Evolutionary conservation across 2,329 filamentous ascomycete species (phyloP).

Genomic region (Talaromyces pinophilus): DNA sequence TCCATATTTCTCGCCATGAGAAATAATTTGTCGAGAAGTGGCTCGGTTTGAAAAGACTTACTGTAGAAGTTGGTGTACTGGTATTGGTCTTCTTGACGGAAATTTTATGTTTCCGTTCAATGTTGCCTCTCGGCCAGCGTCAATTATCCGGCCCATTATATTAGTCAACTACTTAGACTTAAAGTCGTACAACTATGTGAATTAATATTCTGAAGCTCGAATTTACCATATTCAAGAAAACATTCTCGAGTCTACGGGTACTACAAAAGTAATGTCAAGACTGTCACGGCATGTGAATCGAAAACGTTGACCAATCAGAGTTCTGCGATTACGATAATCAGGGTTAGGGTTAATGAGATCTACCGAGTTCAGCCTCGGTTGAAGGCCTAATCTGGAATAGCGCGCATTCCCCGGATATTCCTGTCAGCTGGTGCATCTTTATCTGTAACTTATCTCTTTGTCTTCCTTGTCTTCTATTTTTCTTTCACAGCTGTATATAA

Average conservation of each 20-base stretch:
- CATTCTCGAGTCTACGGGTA: neutral
- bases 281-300: neutral
- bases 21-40: neutral
- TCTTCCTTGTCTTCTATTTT: neutral
- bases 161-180: neutral
- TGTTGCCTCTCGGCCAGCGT: neutral
- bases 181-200: neutral
- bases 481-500: neutral
- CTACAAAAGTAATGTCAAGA: neutral
- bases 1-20: neutral
- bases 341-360: neutral
- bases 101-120: neutral
- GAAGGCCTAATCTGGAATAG: slow-evolving; percentile 1
- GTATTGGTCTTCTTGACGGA: neutral
- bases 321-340: neutral
- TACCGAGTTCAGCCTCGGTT: slow-evolving; percentile 18
- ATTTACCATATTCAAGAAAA: neutral
- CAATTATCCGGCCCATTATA: neutral
- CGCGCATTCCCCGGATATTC: neutral
- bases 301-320: neutral
- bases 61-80: neutral
- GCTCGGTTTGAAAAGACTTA: neutral
- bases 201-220: neutral
- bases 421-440: neutral
- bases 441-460: neutral